Conservation (phyloP, 2,329 filamentous ascomycete species). For the Lecanoromycetidae sp. region DNA sequence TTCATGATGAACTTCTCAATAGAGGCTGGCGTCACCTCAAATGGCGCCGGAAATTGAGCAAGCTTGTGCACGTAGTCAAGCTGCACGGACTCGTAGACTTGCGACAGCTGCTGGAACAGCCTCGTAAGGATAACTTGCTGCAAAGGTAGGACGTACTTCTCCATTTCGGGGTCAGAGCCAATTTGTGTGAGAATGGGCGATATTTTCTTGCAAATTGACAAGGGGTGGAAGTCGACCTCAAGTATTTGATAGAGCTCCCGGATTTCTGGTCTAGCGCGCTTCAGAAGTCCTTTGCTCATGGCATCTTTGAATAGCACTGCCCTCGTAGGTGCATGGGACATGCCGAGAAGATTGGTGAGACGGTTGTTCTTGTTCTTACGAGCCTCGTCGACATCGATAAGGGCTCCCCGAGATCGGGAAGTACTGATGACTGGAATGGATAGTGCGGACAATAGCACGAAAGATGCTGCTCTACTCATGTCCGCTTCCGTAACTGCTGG, state of each 20-base stretch:
- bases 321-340: slow-evolving; percentile 80
- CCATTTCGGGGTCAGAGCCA: slow-evolving; percentile 86
- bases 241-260: slow-evolving; percentile 96
- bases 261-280: slow-evolving; percentile 87
- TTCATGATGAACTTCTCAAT: slow-evolving; percentile 99
- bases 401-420: slow-evolving; percentile 82
- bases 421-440: slow-evolving; percentile 99
- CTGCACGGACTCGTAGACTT: slow-evolving; percentile 97
- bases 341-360: slow-evolving; percentile 87
- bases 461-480: slow-evolving; percentile 86
- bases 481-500: slow-evolving; percentile 79
- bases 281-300: slow-evolving; percentile 84
- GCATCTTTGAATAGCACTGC: slow-evolving; percentile 90
- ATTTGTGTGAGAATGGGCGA: slow-evolving; percentile 92
- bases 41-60: slow-evolving; percentile 90
- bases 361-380: slow-evolving; percentile 98
- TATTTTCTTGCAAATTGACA: slow-evolving; percentile 98
- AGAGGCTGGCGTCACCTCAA: slow-evolving; percentile 77
- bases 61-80: slow-evolving; percentile 86
- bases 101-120: slow-evolving; percentile 96
- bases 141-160: slow-evolving; percentile 87
- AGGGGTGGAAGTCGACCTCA: slow-evolving; percentile 96
- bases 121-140: slow-evolving; percentile 98
- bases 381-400: slow-evolving; percentile 93
- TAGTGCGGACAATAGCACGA: slow-evolving; percentile 85